Evolutionary conservation across 225 moss, liverwort and hornwort genomes (phyloP).

Genomic region (Sphagnum tenellum): DNA sequence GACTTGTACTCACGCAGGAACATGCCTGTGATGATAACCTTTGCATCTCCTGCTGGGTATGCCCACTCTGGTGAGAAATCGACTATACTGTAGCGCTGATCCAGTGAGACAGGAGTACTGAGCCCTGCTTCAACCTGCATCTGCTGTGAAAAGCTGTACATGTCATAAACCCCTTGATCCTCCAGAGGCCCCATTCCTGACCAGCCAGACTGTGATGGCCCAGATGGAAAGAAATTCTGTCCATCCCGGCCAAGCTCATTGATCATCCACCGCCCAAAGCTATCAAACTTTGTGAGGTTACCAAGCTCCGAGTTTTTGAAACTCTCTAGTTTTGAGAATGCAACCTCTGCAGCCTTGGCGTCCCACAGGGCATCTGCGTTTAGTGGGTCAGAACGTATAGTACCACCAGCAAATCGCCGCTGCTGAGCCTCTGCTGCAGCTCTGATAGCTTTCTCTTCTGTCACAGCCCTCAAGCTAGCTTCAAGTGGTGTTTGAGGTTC

Average conservation of each 20-base stretch:
- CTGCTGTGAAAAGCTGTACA: constrained; percentile 16
- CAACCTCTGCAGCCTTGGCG: constrained; percentile 1
- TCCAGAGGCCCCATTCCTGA: constrained; percentile 18
- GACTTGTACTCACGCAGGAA: constrained; percentile 47
- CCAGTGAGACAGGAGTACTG: constrained; percentile 27
- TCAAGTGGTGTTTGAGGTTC: constrained; percentile 70
- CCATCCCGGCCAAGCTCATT: constrained; percentile 22
- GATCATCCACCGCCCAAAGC: constrained; percentile 83
- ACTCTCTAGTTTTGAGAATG: constrained; percentile 10
- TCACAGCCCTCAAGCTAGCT: constrained; percentile 70
- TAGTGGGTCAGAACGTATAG: constrained; percentile 25
- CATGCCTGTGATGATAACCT: constrained; percentile 66
- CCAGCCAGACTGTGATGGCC: constrained; percentile 28
- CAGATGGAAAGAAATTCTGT: constrained; percentile 13
- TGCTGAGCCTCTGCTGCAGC: constrained; percentile 34
- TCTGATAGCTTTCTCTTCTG: constrained; percentile 59
- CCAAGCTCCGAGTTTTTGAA: constrained; percentile 18
- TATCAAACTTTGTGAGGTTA: constrained; percentile 27
- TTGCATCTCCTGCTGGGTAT: constrained; percentile 50
- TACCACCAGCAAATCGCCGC: constrained; percentile 12
- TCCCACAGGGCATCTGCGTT: constrained; percentile 9
- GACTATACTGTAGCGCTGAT: constrained; percentile 58
- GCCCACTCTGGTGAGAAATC: constrained; percentile 91
- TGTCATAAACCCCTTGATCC: constrained; percentile 21
- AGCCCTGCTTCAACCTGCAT: constrained; percentile 36